phyloP scores from a whole-genome alignment of 2,329 filamentous ascomycete genomes.

The Colletotrichum zoysiae region DNA sequence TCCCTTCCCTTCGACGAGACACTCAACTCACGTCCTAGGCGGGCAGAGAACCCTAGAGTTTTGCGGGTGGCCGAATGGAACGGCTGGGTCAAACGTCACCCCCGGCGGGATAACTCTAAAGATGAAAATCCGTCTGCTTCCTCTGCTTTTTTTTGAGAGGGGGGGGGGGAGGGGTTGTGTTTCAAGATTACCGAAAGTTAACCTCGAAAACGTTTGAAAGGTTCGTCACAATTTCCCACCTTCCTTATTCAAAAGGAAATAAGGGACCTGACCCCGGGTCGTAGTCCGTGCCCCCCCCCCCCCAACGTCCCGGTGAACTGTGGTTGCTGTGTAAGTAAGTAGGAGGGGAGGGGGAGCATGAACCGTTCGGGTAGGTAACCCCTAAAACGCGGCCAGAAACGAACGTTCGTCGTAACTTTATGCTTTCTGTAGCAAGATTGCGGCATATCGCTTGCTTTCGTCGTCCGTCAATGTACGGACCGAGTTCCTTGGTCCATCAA shows the following conservation, averaged over 20 bases:
- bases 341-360: background rate
- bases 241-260: background rate
- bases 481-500: background rate
- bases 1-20: background rate
- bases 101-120: background rate
- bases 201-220: background rate
- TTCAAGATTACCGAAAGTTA: background rate
- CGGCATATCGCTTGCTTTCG: background rate
- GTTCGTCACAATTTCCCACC: background rate
- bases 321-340: too few species aligned
- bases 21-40: too few species aligned
- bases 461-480: background rate
- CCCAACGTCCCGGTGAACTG: background rate
- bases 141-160: background rate
- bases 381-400: background rate
- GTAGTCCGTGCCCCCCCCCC: background rate
- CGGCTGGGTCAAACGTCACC: background rate
- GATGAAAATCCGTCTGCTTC: background rate
- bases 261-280: background rate
- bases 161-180: background rate
- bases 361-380: background rate
- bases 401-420: conserved; percentile 11
- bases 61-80: background rate
- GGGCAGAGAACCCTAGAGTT: background rate
- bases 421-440: background rate